Percentiles rank a stretch among this genome's conserved stretches.
phyloP scores from a whole-genome alignment of 345 rosid genomes.

The Jatropha curcas region DNA sequence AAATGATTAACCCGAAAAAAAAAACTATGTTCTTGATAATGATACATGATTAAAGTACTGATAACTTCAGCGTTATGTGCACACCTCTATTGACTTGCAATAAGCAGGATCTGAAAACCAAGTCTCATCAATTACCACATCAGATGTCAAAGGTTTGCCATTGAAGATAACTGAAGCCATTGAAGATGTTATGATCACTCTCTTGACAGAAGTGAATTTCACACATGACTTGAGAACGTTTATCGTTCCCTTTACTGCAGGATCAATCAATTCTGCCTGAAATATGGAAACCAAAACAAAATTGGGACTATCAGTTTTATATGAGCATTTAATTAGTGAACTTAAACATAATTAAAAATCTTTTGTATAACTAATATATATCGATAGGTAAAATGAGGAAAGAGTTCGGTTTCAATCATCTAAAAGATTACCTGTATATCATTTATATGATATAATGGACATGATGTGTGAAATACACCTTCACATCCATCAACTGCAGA shows the following conservation, averaged over 20 bases:
- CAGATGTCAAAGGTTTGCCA: conserved; percentile 5
- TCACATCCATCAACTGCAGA: conserved; percentile 8
- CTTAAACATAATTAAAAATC: no score
- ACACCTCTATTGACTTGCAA: conserved; percentile 7
- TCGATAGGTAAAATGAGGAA: no score
- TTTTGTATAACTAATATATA: no score
- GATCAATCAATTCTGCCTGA: conserved; percentile 14
- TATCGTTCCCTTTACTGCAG: conserved; percentile 22
- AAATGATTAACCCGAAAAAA: not conserved
- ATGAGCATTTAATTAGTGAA: no score
- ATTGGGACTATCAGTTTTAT: no score
- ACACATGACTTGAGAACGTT: conserved; percentile 22
- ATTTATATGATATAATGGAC: not conserved
- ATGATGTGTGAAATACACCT: conserved; percentile 14
- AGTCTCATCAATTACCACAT: conserved; percentile 14
- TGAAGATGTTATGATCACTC: conserved; percentile 23
- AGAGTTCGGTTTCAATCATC: no score
- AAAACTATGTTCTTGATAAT: not conserved
- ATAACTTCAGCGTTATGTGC: not conserved
- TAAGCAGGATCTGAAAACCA: conserved; percentile 17
- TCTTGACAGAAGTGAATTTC: conserved; percentile 6
- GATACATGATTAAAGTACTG: not conserved
- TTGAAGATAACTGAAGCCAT: not conserved
- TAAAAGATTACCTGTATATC: conserved; percentile 12
- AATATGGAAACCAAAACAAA: not conserved